Evolutionary conservation across 2,329 filamentous ascomycete genomes (phyloP).

Genomic region (Sphaceloma murrayae): DNA sequence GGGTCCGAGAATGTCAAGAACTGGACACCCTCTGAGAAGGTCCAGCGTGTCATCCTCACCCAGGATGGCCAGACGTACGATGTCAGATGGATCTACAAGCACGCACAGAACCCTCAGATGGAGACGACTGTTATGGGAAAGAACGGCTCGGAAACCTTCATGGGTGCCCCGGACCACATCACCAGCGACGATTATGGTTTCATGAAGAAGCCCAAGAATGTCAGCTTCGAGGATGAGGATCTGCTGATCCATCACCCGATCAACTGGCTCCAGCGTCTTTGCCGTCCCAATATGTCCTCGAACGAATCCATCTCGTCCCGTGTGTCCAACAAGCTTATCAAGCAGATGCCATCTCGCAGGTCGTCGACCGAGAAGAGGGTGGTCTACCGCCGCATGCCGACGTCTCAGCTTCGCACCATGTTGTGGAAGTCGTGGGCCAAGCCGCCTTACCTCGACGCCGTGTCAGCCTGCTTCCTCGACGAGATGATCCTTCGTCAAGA

Average conservation of each 20-base stretch:
- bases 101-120: conserved; percentile 18
- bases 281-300: background rate
- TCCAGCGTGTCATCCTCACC: conserved; percentile 17
- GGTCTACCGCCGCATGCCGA: conserved; percentile 17
- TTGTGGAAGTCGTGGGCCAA: conserved; percentile 19
- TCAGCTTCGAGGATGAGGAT: conserved; percentile 18
- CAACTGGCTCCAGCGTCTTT: conserved; percentile 16
- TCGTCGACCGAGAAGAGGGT: conserved; percentile 15
- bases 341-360: conserved; percentile 15
- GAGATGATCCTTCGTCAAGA: conserved; percentile 23
- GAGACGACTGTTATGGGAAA: conserved; percentile 17
- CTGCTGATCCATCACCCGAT: conserved; percentile 18
- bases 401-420: conserved; percentile 17
- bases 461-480: conserved; percentile 19
- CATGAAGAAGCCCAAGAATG: conserved; percentile 18
- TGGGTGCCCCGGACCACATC: conserved; percentile 14
- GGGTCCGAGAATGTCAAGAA: conserved; percentile 19
- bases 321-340: conserved; percentile 11
- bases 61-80: conserved; percentile 18
- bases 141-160: conserved; percentile 16
- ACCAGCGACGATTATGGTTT: conserved; percentile 18
- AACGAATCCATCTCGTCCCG: conserved; percentile 2
- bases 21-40: conserved; percentile 19
- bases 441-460: conserved; percentile 18
- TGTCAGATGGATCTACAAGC: conserved; percentile 19